Conservation (phyloP, 768 basidiomycete species). For the Sporobolomyces pararoseus region DNA sequence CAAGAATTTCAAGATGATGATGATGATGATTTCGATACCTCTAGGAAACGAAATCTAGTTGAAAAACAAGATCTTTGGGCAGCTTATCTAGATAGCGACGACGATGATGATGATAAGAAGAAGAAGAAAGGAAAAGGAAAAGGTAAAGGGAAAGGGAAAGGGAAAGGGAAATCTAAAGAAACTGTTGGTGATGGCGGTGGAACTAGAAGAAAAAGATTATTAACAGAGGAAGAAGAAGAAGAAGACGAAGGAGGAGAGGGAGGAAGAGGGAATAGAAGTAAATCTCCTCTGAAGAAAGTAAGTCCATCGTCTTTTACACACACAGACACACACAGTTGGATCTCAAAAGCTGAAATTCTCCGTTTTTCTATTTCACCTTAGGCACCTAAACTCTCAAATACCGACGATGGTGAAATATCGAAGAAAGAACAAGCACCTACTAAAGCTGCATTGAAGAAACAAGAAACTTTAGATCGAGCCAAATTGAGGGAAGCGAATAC, state of each 20-base stretch:
- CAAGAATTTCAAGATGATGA: neutral
- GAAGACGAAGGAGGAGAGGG: neutral
- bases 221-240: neutral
- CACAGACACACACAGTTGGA: too few species aligned
- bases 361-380: neutral
- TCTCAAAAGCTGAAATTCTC: too few species aligned
- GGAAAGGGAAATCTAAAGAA: neutral
- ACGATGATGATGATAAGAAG: neutral
- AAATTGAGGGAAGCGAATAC: slow-evolving; percentile 27
- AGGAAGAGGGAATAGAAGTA: neutral
- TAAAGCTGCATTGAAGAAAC: slow-evolving; percentile 23
- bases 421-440: neutral
- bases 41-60: neutral
- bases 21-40: neutral
- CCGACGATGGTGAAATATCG: neutral
- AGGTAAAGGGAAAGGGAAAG: neutral
- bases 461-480: slow-evolving; percentile 26
- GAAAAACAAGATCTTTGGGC: slow-evolving; percentile 15
- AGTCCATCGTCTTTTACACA: neutral
- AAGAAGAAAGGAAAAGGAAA: slow-evolving; percentile 7
- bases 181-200: neutral
- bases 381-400: neutral
- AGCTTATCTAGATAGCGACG: neutral
- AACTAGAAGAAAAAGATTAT: neutral
- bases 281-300: slow-evolving; percentile 3